phyloP scores from a whole-genome alignment of 129 eudicot species.

The Escallonia rubra region DNA sequence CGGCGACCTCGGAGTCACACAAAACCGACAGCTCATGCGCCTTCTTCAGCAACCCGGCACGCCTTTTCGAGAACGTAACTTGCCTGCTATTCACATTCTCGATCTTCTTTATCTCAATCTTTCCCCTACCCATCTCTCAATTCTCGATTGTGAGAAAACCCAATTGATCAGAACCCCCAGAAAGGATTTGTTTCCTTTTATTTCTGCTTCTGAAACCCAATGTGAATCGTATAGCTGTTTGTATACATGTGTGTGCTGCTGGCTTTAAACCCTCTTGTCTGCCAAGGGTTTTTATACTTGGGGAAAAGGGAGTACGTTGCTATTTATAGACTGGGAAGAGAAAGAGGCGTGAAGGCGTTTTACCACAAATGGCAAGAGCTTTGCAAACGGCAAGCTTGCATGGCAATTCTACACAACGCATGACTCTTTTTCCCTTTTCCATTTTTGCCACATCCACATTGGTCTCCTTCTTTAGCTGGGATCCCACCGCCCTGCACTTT shows the following conservation, averaged over 20 bases:
- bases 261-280: slow-evolving; percentile 13
- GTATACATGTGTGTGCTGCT: background rate
- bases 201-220: background rate
- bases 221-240: background rate
- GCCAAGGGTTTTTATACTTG: slow-evolving; percentile 28
- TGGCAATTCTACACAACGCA: slow-evolving; percentile 54
- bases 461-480: slow-evolving; percentile 6
- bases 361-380: slow-evolving; percentile 53
- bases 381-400: slow-evolving; percentile 84
- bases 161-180: slow-evolving; percentile 20
- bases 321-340: slow-evolving; percentile 31
- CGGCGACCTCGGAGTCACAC: slow-evolving; percentile 80
- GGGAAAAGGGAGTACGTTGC: slow-evolving; percentile 26
- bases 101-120: slow-evolving; percentile 78
- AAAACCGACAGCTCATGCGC: slow-evolving; percentile 73
- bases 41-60: slow-evolving; percentile 73
- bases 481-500: slow-evolving; percentile 27
- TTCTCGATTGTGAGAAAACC: slow-evolving; percentile 8
- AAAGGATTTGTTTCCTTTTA: slow-evolving; percentile 2
- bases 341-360: slow-evolving; percentile 35
- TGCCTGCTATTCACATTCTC: slow-evolving; percentile 80
- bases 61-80: slow-evolving; percentile 79
- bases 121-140: slow-evolving; percentile 66
- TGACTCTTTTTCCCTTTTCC: slow-evolving; percentile 33
- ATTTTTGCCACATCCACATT: slow-evolving; percentile 37